Evolutionary conservation across 2,329 filamentous ascomycete genomes (phyloP).

Genomic region (Elsinoe australis): DNA sequence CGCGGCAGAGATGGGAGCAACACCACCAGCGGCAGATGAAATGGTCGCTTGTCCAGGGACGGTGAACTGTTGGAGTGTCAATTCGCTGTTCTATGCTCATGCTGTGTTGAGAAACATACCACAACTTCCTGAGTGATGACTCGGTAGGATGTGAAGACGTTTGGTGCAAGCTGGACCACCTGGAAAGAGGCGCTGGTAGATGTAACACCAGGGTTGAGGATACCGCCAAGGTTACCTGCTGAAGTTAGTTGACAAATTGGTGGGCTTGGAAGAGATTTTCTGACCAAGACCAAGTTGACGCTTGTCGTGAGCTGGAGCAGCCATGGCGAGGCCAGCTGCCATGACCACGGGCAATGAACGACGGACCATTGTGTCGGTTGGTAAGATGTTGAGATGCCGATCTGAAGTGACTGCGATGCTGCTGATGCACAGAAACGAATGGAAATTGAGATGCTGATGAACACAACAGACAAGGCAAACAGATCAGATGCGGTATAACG

Average conservation of each 20-base stretch:
- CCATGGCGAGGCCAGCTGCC: constrained; percentile 9
- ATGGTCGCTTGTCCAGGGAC: constrained; percentile 50
- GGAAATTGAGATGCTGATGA: constrained; percentile 51
- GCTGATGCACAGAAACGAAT: constrained; percentile 49
- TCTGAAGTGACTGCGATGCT: not conserved
- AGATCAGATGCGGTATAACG: constrained; percentile 59
- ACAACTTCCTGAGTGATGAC: constrained; percentile 15
- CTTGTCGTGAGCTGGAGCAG: constrained; percentile 5
- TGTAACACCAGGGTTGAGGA: constrained; percentile 3
- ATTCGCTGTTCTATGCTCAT: constrained; percentile 58
- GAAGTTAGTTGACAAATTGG: not conserved
- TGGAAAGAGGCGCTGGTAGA: constrained; percentile 1
- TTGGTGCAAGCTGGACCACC: constrained; percentile 15
- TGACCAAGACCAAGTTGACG: constrained; percentile 13
- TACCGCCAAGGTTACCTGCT: not conserved
- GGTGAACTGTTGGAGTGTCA: constrained; percentile 54
- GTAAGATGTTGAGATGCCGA: constrained; percentile 1
- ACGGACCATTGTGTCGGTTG: constrained; percentile 2
- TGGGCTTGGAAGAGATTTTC: not conserved
- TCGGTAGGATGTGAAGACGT: constrained; percentile 16
- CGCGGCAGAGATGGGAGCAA: constrained; percentile 57
- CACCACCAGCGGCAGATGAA: constrained; percentile 63
- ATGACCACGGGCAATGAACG: constrained; percentile 1
- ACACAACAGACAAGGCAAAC: constrained; percentile 25
- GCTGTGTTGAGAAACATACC: not conserved